Conservation (phyloP, 176 grass and related monocot species). For the Juncus effusus region DNA sequence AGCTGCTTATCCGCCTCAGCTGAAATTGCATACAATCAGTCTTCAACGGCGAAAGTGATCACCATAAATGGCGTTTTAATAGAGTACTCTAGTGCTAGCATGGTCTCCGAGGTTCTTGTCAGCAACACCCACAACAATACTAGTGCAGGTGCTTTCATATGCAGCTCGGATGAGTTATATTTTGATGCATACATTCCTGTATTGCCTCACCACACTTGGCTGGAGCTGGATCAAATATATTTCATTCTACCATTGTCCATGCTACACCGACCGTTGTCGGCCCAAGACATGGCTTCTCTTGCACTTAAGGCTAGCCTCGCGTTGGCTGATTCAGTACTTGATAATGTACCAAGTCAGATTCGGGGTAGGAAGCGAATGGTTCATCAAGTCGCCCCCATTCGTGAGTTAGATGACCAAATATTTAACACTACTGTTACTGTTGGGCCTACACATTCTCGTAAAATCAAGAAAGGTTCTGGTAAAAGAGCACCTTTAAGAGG, state of each 20-base stretch:
- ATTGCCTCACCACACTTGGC: slow-evolving; percentile 23
- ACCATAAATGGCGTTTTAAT: slow-evolving; percentile 3
- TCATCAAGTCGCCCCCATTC: slow-evolving; percentile 17
- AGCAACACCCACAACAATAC: no score
- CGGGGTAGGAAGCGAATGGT: background rate
- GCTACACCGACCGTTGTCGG: slow-evolving; percentile 31
- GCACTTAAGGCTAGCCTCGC: slow-evolving; percentile 45
- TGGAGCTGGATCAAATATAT: slow-evolving; percentile 47
- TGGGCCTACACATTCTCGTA: no score
- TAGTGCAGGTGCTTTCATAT: slow-evolving; percentile 34
- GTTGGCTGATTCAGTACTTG: background rate
- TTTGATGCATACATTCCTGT: slow-evolving; percentile 33
- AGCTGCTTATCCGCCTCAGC: background rate
- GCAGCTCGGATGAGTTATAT: slow-evolving; percentile 64
- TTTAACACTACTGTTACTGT: no score
- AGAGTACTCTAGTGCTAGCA: background rate
- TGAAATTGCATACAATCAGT: background rate
- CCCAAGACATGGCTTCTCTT: slow-evolving; percentile 51
- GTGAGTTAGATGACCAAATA: background rate
- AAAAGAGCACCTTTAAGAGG: background rate
- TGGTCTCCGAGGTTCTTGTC: no score
- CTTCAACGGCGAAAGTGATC: slow-evolving; percentile 5
- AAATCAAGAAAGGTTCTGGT: no score
- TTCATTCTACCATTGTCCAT: slow-evolving; percentile 46
- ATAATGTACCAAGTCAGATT: background rate